These are phyloP conservation scores for Hypoxylon sp. DNA, from an alignment of 2,329 filamentous ascomycete species.

Conservation along the genomic window DNA sequence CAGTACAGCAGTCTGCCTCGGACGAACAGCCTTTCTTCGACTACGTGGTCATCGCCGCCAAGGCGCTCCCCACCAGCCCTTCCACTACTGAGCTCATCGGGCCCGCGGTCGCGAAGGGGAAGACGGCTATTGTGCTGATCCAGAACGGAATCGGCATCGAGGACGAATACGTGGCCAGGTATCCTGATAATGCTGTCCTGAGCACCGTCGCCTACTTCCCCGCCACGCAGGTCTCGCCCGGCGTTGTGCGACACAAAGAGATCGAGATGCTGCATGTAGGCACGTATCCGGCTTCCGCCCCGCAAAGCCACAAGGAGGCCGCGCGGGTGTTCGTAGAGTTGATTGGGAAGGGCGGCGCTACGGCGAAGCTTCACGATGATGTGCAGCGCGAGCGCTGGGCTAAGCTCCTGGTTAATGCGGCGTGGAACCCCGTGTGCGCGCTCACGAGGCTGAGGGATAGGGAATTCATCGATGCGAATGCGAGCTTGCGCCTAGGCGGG, in stretches of 20 bases:
- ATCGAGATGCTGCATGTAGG: conserved; percentile 66
- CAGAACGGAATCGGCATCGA: conserved; percentile 73
- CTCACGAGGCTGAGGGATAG: conserved; percentile 64
- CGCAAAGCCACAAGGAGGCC: conserved; percentile 48
- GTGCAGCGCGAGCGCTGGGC: conserved; percentile 68
- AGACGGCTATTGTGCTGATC: conserved; percentile 67
- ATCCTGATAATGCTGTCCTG: conserved; percentile 65
- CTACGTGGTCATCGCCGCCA: conserved; percentile 51
- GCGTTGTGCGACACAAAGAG: conserved; percentile 62
- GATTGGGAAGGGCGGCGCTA: conserved; percentile 60
- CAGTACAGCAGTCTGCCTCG: conserved; percentile 33
- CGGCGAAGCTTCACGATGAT: conserved; percentile 61
- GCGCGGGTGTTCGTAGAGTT: conserved; percentile 59
- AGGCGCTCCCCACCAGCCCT: conserved; percentile 48
- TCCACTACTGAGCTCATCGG: conserved; percentile 50
- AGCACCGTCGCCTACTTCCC: conserved; percentile 68
- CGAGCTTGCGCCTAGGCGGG: conserved; percentile 2
- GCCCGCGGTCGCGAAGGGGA: conserved; percentile 47
- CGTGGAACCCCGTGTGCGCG: conserved; percentile 71
- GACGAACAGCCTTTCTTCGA: conserved; percentile 45
- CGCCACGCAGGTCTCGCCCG: conserved; percentile 64
- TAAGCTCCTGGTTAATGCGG: conserved; percentile 69
- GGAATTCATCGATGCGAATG: conserved; percentile 57
- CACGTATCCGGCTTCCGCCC: conserved; percentile 59
- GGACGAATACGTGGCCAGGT: conserved; percentile 61